Conservation (phyloP, 108 stramenopile genomes). For the Fragilariopsis cylindrus region DNA sequence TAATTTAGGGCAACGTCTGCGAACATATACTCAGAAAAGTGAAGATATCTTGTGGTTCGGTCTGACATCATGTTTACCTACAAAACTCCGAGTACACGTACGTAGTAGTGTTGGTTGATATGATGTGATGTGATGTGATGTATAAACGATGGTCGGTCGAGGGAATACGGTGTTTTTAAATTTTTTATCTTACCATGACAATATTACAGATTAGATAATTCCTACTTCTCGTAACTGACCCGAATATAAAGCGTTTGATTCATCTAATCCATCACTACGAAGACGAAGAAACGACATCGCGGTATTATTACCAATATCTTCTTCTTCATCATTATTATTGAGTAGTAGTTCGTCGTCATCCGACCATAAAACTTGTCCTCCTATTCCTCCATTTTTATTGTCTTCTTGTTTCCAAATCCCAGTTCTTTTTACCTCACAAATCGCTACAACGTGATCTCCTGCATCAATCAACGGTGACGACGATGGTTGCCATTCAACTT, state of each 20-base stretch:
- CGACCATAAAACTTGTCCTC: constrained; percentile 12
- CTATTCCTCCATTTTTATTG: not conserved
- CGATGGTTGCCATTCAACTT: constrained; percentile 37
- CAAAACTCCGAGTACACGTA: too few relatives aligned
- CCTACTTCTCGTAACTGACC: constrained; percentile 55
- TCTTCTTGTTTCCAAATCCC: constrained; percentile 49
- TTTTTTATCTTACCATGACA: too few relatives aligned
- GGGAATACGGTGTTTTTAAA: too few relatives aligned
- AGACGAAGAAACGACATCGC: constrained; percentile 1
- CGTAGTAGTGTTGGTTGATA: too few relatives aligned
- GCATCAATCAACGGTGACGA: constrained; percentile 37
- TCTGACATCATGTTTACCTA: too few relatives aligned
- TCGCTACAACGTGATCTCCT: constrained; percentile 63
- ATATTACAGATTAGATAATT: constrained; percentile 37
- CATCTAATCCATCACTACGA: constrained; percentile 34
- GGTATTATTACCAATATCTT: not conserved
- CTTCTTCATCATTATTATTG: constrained; percentile 6
- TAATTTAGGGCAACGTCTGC: too few relatives aligned
- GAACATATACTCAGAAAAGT: too few relatives aligned
- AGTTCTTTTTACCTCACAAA: constrained; percentile 49
- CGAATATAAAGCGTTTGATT: constrained; percentile 52
- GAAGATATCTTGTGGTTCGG: too few relatives aligned
- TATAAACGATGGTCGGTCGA: too few relatives aligned
- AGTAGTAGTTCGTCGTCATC: not conserved
- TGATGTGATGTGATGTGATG: too few relatives aligned